Percentiles rank a stretch among this genome's conserved stretches.
Evolutionary conservation across 352 stramenopile species (phyloP).

Genomic region (Phytopythium oedochilum): DNA sequence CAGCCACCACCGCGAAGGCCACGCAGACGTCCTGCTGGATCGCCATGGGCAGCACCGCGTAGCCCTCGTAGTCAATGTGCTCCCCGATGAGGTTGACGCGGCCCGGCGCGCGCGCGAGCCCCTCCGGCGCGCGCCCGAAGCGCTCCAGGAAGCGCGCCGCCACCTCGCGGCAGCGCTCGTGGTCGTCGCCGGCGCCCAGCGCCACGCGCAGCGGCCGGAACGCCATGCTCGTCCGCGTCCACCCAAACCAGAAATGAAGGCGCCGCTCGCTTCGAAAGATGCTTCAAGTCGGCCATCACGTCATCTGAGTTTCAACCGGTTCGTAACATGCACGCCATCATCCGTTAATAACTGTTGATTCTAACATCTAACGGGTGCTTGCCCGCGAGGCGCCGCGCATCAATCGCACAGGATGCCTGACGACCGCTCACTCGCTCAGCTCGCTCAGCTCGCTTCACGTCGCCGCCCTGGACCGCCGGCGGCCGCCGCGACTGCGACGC

Average conservation of each 20-base stretch:
- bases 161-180: slow-evolving; percentile 2
- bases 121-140: slow-evolving; percentile 23
- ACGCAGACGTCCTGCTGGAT: slow-evolving; percentile 57
- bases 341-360: no score
- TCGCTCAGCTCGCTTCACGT: no score
- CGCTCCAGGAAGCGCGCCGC: slow-evolving; percentile 18
- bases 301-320: no score
- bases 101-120: slow-evolving; percentile 53
- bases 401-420: slow-evolving; percentile 14
- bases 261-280: no score
- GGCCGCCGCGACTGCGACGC: no score
- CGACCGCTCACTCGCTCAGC: no score
- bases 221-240: neutral
- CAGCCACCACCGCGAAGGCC: slow-evolving; percentile 21
- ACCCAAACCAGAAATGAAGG: no score
- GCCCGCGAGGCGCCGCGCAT: no score
- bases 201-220: slow-evolving; percentile 11
- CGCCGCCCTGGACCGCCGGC: no score
- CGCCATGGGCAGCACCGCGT: slow-evolving; percentile 81
- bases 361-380: no score
- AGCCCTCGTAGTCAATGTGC: slow-evolving; percentile 87
- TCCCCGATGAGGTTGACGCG: slow-evolving; percentile 87
- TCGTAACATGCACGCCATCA: no score
- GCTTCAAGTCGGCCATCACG: no score
- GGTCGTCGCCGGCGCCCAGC: neutral